phyloP scores from a whole-genome alignment of 768 basidiomycete genomes.

The Mrakia blollopis region DNA sequence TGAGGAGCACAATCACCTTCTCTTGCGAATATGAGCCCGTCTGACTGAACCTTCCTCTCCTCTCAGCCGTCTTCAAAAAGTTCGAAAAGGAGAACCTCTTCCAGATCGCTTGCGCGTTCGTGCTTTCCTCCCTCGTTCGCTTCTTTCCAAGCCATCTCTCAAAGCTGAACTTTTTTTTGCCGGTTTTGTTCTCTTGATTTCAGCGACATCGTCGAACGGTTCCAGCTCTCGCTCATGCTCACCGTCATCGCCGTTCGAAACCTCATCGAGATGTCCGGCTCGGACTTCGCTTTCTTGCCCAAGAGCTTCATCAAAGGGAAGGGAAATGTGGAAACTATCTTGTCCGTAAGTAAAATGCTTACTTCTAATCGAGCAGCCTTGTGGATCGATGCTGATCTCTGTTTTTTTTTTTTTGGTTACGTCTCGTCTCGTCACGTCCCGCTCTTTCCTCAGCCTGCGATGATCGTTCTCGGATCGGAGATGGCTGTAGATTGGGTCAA shows the following conservation, averaged over 20 bases:
- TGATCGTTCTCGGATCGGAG: conserved; percentile 86
- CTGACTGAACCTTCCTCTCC: background rate
- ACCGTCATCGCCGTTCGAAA: conserved; percentile 87
- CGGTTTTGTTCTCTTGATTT: background rate
- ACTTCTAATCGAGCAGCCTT: no score
- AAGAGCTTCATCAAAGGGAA: conserved; percentile 47
- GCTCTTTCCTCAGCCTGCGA: conserved; percentile 61
- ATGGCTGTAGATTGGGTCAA: conserved; percentile 97
- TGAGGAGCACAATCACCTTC: conserved; percentile 31
- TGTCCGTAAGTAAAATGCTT: conserved; percentile 58
- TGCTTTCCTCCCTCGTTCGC: background rate
- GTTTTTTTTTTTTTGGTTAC: no score
- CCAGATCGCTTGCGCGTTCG: conserved; percentile 93
- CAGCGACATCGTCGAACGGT: conserved; percentile 93
- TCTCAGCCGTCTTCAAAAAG: conserved; percentile 79
- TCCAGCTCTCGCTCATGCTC: conserved; percentile 86
- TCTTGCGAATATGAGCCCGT: background rate
- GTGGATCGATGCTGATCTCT: no score
- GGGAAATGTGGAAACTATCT: conserved; percentile 58
- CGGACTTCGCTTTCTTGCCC: conserved; percentile 70
- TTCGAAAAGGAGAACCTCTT: conserved; percentile 99
- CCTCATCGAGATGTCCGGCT: conserved; percentile 85
- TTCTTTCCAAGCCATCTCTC: background rate
- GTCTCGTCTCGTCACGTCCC: background rate
- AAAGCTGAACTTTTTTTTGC: background rate